Evolutionary conservation across 1,284 basidiomycete species (phyloP).

Genomic region (Neotropicomus parvogracilis): DNA sequence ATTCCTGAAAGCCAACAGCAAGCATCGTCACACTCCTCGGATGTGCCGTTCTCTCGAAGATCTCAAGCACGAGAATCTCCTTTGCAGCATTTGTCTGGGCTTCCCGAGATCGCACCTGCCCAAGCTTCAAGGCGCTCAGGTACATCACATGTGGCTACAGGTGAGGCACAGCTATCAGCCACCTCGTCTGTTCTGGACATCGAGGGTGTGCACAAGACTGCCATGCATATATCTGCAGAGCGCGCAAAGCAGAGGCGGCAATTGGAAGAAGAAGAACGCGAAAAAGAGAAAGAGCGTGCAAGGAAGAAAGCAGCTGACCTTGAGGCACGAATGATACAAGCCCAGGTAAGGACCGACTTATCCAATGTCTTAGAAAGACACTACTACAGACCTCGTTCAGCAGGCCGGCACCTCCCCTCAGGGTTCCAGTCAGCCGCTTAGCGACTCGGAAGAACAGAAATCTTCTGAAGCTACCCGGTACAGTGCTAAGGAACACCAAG

Average conservation of each 20-base stretch:
- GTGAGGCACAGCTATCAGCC: constrained; percentile 36
- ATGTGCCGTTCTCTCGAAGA: constrained; percentile 22
- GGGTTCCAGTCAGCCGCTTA: constrained; percentile 3
- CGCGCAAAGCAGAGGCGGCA: constrained; percentile 76
- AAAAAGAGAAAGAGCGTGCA: constrained; percentile 81
- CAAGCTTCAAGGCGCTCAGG: constrained; percentile 22
- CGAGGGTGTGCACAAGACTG: constrained; percentile 71
- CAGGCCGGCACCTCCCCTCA: constrained; percentile 11
- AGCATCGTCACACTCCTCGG: constrained; percentile 23
- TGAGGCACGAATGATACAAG: constrained; percentile 65
- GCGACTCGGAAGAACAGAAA: constrained; percentile 4
- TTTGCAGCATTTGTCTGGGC: constrained; percentile 36
- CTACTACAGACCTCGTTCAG: constrained; percentile 11
- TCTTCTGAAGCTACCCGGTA: constrained; percentile 2
- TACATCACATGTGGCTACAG: constrained; percentile 38
- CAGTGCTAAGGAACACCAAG: constrained; percentile 26
- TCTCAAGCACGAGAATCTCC: constrained; percentile 29
- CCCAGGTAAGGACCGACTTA: constrained; percentile 23
- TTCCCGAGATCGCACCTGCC: constrained; percentile 13
- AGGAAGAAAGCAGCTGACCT: constrained; percentile 82
- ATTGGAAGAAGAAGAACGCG: constrained; percentile 83
- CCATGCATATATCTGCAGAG: constrained; percentile 89
- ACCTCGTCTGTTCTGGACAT: constrained; percentile 49
- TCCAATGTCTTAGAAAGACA: constrained; percentile 13
- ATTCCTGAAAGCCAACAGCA: constrained; percentile 23